Conservation (phyloP, 1,139 yeast species). For the Arxiozyma slooffiae region DNA sequence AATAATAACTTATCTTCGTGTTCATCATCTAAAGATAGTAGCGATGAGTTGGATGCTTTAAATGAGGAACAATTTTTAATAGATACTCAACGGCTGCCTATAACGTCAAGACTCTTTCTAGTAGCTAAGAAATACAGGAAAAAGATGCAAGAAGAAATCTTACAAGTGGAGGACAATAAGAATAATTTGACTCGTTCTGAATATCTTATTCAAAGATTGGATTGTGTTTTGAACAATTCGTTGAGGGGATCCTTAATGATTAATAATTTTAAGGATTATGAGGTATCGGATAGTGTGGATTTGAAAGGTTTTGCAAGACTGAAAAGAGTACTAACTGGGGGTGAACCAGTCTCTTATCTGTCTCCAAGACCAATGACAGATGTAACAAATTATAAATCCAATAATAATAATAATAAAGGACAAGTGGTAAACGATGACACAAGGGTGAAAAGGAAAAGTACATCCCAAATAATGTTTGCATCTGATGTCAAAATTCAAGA, state of each 20-base stretch:
- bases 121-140: conserved; percentile 13
- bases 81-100: not conserved
- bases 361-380: conserved; percentile 18
- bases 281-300: conserved; percentile 5
- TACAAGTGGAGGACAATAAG: conserved; percentile 6
- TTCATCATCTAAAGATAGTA: not conserved
- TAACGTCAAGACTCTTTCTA: not conserved
- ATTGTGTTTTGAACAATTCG: conserved; percentile 21
- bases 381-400: conserved; percentile 3
- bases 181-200: conserved; percentile 1
- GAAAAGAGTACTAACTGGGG: conserved; percentile 26
- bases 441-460: not conserved
- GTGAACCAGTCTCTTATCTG: conserved; percentile 5
- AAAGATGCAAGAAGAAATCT: conserved; percentile 9
- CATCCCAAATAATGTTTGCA: conserved; percentile 18
- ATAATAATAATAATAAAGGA: too few relatives aligned
- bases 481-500: conserved; percentile 13
- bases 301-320: conserved; percentile 13
- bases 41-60: not conserved
- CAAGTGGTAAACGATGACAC: not conserved
- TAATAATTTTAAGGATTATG: conserved; percentile 12
- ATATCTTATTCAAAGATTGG: conserved; percentile 12
- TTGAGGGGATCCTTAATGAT: conserved; percentile 19
- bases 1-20: too few relatives aligned
- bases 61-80: not conserved